A percentile compares a stretch with the other conserved stretches of the same genome.
These are phyloP conservation scores for Leptographium radiaticola DNA, from an alignment of 2,329 filamentous ascomycete species.

Conservation along the genomic window DNA sequence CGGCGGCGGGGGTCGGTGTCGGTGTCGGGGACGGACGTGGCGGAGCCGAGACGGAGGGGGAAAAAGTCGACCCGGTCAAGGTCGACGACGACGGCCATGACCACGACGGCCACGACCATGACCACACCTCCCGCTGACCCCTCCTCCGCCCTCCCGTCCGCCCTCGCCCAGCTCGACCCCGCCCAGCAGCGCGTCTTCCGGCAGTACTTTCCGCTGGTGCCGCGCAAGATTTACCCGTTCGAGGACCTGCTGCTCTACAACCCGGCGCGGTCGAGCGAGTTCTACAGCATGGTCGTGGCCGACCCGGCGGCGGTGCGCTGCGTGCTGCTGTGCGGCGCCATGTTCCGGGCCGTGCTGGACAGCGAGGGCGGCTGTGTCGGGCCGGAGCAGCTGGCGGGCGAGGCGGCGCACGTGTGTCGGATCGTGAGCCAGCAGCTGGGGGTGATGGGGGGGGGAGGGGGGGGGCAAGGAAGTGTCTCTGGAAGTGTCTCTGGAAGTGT, in stretches of 20 bases:
- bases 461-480: no score
- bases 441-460: no score
- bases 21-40: background rate
- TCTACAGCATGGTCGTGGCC: slow-evolving; percentile 15
- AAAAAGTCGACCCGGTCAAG: no score
- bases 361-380: slow-evolving; percentile 5
- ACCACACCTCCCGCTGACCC: slow-evolving; percentile 5
- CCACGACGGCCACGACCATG: background rate
- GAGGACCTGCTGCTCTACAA: slow-evolving; percentile 20
- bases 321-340: slow-evolving; percentile 18
- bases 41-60: no score
- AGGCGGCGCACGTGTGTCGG: slow-evolving; percentile 11
- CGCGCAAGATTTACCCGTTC: slow-evolving; percentile 20
- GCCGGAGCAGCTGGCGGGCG: slow-evolving; percentile 4
- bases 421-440: slow-evolving; percentile 11
- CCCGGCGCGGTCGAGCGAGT: slow-evolving; percentile 14
- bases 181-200: slow-evolving; percentile 17
- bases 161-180: slow-evolving; percentile 11
- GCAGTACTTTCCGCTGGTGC: slow-evolving; percentile 15
- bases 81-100: background rate
- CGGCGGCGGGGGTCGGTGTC: background rate
- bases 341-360: slow-evolving; percentile 14
- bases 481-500: no score
- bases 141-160: slow-evolving; percentile 7
- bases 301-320: slow-evolving; percentile 17